phyloP scores from a whole-genome alignment of 148 eudicot genomes.

The Rhododendron molle region DNA sequence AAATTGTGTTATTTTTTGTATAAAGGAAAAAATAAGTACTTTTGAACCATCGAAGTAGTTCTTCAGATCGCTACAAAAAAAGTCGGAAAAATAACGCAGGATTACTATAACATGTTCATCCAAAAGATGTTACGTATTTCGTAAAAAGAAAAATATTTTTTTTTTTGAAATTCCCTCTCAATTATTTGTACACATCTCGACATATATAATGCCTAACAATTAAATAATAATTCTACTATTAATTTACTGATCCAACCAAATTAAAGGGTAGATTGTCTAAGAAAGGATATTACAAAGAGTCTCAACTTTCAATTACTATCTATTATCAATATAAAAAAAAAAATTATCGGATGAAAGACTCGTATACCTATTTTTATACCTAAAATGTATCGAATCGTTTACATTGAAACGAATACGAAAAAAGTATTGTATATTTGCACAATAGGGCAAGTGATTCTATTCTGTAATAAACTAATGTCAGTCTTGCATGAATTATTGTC shows the following conservation, averaged over 20 bases:
- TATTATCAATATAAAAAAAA: too few species aligned
- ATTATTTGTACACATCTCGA: not conserved
- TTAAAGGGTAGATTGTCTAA: not conserved
- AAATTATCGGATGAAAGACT: too few species aligned
- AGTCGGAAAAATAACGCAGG: not conserved
- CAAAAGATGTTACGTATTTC: not conserved
- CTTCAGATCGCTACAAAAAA: not conserved
- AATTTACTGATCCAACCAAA: too few species aligned
- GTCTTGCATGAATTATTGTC: slow-evolving; percentile 42
- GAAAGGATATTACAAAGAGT: not conserved
- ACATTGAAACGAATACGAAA: not conserved
- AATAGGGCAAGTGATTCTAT: not conserved
- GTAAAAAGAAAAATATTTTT: not conserved
- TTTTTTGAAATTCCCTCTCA: not conserved
- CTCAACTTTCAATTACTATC: not conserved
- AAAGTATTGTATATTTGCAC: not conserved
- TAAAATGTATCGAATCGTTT: not conserved
- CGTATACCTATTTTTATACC: too few species aligned
- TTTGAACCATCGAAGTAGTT: not conserved
- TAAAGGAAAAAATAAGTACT: not conserved
- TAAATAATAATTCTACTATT: too few species aligned
- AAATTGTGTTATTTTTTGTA: not conserved
- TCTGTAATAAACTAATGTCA: slow-evolving; percentile 12
- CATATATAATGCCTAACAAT: not conserved
- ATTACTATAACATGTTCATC: not conserved